Evolutionary conservation across 2,329 filamentous ascomycete genomes (phyloP).

Genomic region (Tothia fuscella): DNA sequence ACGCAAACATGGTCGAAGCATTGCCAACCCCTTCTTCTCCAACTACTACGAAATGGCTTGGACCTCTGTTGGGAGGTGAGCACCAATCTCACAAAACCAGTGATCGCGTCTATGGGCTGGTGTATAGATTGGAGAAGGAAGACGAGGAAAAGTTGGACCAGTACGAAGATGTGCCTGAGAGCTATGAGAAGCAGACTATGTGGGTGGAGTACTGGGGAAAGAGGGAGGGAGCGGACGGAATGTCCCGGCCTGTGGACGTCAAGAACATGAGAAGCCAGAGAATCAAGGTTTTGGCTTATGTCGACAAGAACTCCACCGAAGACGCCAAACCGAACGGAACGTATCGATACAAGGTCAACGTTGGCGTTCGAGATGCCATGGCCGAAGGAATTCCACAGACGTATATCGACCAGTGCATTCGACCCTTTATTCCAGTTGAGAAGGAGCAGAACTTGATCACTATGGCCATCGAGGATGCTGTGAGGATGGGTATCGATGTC

Average conservation of each 20-base stretch:
- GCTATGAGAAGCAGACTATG: constrained; percentile 45
- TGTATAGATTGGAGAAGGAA: constrained; percentile 18
- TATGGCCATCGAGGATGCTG: constrained; percentile 4
- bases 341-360: constrained; percentile 53
- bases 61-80: constrained; percentile 5
- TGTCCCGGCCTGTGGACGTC: constrained; percentile 14
- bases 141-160: constrained; percentile 23
- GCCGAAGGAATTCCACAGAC: constrained; percentile 38
- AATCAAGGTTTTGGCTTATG: constrained; percentile 42
- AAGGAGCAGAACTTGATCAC: constrained; percentile 7
- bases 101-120: constrained; percentile 23
- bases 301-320: constrained; percentile 37
- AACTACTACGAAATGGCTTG: constrained; percentile 6
- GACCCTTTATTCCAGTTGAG: constrained; percentile 3
- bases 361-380: constrained; percentile 48
- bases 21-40: constrained; percentile 3
- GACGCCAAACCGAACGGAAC: constrained; percentile 27
- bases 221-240: neutral
- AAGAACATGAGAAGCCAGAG: constrained; percentile 15
- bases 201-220: constrained; percentile 32
- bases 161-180: constrained; percentile 50
- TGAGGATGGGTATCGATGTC: constrained; percentile 7
- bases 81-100: constrained; percentile 4
- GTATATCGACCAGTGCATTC: constrained; percentile 34
- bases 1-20: constrained; percentile 50